Evolutionary conservation across 306 rosid genomes (phyloP), one percentile per base, ranked within the genome.

Genomic region (Dicorynia guianensis): DNA sequence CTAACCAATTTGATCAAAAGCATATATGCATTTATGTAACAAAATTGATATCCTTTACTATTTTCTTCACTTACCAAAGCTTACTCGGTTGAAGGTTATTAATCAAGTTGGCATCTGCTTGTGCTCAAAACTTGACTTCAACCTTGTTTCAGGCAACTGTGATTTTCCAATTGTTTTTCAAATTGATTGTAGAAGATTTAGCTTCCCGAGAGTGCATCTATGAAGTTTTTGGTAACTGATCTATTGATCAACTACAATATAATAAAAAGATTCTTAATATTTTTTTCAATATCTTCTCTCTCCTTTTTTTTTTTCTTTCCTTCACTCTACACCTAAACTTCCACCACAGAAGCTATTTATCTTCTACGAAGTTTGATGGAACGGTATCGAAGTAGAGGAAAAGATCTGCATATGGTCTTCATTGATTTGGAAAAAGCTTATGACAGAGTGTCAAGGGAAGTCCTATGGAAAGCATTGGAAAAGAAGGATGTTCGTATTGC

Each of bases 161-260:
- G 58, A 38, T 65, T 73, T 66, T 49, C 38, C 33, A 72, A 40
- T 66, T 79, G 30, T 47, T 79, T 56, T 44, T 54, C 64, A 64
- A 25, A 40, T 4, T 14, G 40, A 33, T 53, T 25, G 30, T 25
- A n/a, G 1, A 25, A 25, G 30, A 1, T 25, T 25, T 25, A 25
- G 30, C 30, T 25, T 25, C 30, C 1, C 2, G 30, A 1, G 30
- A 25, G 30, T 25, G 30, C 30, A 25, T 25, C 30, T 25, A 25
- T 25, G 30, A 25, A 1, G 2, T 25, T 25, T 25, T 25, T 25
- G 30, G 30, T 25, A 25, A 25, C 30, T 2, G 1, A 25, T 25
- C 30, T 25, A 25, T 25, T 25, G 1, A 25, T 25, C 30, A 25
- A 25, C 30, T 25, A 25, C 30, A 25, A 25, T 25, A 25, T 25